Base-by-base conservation (phyloP, 495 filamentous ascomycete species). In the Aspergillus funiculosus region DNA sequence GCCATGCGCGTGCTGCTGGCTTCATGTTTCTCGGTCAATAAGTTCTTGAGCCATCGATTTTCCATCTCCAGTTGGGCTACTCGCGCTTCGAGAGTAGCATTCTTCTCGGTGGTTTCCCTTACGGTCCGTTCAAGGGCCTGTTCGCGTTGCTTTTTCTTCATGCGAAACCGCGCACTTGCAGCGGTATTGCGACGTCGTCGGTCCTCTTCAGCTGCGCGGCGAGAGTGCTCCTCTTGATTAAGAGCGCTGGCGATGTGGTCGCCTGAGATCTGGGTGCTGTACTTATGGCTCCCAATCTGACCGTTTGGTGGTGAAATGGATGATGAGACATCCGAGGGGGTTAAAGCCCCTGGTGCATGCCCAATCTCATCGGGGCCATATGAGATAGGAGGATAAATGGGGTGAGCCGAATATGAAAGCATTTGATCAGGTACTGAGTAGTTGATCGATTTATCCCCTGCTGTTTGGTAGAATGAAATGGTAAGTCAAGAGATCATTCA, bases 131-230 rank as follows among this genome's bases (percentile, higher is more conserved):
- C 92, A 47, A 98, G 84, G 2, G 85, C 83, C 61, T 92, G 86
- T 71, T 98, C 92, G 42, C 92, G 86, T 68, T 94, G 87, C 79
- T 98, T 98, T 87, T 98, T 98, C 80, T 98, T 98, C 58, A 94
- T 81, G 45, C 92, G 86, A 79, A 98, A 98, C 42, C 92, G 85
- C 15, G 92, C 92, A 38, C 80, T 86, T 30, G 92, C 92, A 26
- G 92, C 92, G 1, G 92, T 98, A 67, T 98, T 98, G 50, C 92
- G 86, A 34, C 91, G 82, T 8, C 92, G 87, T 64, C 96, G 96
- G 65, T 98, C 92, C 71, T 98, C 92, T 67, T 98, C 92, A 22
- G 92, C 90, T 11, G 87, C 89, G 10, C 81, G 54, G 25, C 87
- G 89, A 76, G 50, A 79, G 67, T 57, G 56, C 53, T 67, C 70